phyloP scores from a whole-genome alignment of 352 stramenopile species.

The Globisporangium cederbergense region DNA sequence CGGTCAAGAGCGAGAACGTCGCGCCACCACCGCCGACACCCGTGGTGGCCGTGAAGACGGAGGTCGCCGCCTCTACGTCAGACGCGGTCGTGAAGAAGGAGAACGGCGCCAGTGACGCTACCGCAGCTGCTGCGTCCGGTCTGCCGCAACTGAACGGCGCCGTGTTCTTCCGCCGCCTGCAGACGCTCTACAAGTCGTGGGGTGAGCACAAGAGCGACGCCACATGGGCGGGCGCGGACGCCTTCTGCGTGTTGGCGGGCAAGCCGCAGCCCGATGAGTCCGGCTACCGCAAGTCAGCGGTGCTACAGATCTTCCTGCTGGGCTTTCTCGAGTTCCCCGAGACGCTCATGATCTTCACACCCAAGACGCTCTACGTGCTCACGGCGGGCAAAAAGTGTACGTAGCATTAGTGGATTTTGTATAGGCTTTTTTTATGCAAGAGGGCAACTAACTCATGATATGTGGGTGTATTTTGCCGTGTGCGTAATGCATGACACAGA shows the following conservation, averaged over 20 bases:
- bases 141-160: constrained; percentile 49
- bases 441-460: background rate
- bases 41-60: constrained; percentile 29
- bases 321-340: constrained; percentile 91
- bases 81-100: constrained; percentile 34
- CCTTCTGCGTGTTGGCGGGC: constrained; percentile 82
- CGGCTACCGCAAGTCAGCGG: constrained; percentile 86
- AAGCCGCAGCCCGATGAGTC: constrained; percentile 82
- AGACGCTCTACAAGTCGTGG: constrained; percentile 73
- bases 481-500: constrained; percentile 23
- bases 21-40: background rate
- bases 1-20: constrained; percentile 20
- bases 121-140: background rate
- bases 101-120: constrained; percentile 7
- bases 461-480: constrained; percentile 5
- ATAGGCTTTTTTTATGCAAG: background rate
- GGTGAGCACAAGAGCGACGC: constrained; percentile 42
- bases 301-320: constrained; percentile 90
- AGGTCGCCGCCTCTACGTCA: constrained; percentile 9
- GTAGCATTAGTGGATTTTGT: constrained; percentile 12
- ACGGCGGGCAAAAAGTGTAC: constrained; percentile 88
- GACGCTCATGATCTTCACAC: constrained; percentile 90
- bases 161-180: constrained; percentile 82
- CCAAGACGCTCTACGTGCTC: constrained; percentile 77
- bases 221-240: constrained; percentile 55